These are phyloP conservation scores for Metschnikowia matae DNA, from an alignment of 805 yeast species.

Conservation along the genomic window DNA sequence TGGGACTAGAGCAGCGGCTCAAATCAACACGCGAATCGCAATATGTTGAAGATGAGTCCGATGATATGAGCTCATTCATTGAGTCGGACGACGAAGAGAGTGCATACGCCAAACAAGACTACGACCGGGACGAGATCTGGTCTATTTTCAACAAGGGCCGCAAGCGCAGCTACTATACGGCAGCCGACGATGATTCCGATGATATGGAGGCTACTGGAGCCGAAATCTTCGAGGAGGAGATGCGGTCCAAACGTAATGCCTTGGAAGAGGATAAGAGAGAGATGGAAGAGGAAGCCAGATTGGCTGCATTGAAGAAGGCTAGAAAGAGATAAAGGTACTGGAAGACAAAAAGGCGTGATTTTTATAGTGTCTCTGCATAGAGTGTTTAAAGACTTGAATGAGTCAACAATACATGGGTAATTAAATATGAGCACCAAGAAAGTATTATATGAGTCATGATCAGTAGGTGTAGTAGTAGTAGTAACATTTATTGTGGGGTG, in stretches of 20 bases:
- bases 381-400: too few species aligned
- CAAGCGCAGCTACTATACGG: constrained; percentile 44
- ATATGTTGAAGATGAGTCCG: constrained; percentile 39
- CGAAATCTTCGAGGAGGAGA: constrained; percentile 83
- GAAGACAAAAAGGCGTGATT: not conserved
- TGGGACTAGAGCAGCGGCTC: constrained; percentile 44
- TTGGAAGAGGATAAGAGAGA: constrained; percentile 73
- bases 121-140: constrained; percentile 88
- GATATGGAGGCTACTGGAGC: constrained; percentile 96
- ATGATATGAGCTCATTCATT: constrained; percentile 52
- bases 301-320: constrained; percentile 40
- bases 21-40: constrained; percentile 17
- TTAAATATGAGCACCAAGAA: too few species aligned
- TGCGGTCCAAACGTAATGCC: constrained; percentile 61
- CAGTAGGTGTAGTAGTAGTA: too few species aligned
- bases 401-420: too few species aligned
- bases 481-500: not conserved
- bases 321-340: not conserved
- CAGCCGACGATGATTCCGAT: constrained; percentile 47
- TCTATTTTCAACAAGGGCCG: constrained; percentile 69
- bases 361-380: not conserved
- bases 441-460: too few species aligned
- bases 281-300: constrained; percentile 50
- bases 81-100: constrained; percentile 37
- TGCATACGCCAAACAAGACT: constrained; percentile 40